Base-by-base conservation (phyloP, 441 rosid species). In the Jatropha multifida region DNA sequence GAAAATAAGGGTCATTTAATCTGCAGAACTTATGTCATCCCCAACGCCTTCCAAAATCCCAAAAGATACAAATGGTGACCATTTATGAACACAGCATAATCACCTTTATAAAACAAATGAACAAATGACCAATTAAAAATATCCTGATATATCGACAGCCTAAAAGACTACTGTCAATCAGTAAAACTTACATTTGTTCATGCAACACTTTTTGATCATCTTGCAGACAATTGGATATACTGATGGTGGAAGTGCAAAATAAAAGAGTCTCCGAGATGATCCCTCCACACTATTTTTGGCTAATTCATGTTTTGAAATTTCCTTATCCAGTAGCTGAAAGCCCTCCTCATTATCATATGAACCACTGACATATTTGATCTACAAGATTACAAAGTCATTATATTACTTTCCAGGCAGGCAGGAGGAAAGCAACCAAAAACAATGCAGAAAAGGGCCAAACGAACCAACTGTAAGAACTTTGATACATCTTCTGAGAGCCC, bases 301-400 rank as follows among this genome's bases (percentile, higher is more conserved):
- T 41, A 74, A 41, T 82, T 96, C 98, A 73, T 94, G 98, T 79
- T 83, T 82, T 17, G 91, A 84, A 65, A 96, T 92, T 72, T 85
- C 92, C 88, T 88, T 83, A 78, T 96, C 98, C 78, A 96, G 80
- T 61, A 75, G 81, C 83, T 65, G 78, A 82, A 96, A 96, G 68
- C 99, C 99, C 44, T 94, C 97, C 69, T 89, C 90, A 37, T 82
- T 68, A 68, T 94, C 98, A 85, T 96, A 96, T 51, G 97, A 82
- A n/a, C 99, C 99, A 71, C 93, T 88, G 75, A 94, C 94, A 81
- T 96, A 96, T 81, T 96, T 91, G 75, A 96, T 88, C 99, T 96
- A 83, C 71, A 82, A 77, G 73, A 71, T 17, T 8, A 32, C 38
- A 83, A 72, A 72, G 54, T 32, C 41, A 60, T 20, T 61, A 72